A percentile compares a stretch with the other conserved stretches of the same genome.
These are phyloP conservation scores for Datura wrightii DNA, from an alignment of 257 asterid genomes.

Conservation along the genomic window DNA sequence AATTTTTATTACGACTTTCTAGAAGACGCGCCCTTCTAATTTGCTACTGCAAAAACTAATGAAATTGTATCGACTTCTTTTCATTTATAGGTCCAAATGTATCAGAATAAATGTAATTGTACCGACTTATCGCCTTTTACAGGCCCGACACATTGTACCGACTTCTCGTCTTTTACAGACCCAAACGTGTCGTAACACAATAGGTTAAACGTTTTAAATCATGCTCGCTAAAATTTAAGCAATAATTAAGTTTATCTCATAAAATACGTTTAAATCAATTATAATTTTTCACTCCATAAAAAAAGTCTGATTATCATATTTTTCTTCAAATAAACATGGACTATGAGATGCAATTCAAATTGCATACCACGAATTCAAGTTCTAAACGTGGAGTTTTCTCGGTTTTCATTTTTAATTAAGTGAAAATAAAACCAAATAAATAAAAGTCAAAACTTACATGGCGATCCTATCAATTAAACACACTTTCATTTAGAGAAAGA, in stretches of 20 bases:
- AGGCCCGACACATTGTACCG: background rate
- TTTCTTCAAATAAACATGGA: background rate
- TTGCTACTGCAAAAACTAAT: too few relatives aligned
- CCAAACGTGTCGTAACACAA: too few relatives aligned
- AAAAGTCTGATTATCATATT: background rate
- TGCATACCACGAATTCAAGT: background rate
- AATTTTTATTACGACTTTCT: background rate
- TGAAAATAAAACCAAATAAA: background rate
- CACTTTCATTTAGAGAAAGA: background rate
- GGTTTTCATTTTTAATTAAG: background rate
- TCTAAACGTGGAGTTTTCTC: background rate
- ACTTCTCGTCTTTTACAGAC: background rate
- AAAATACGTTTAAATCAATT: background rate
- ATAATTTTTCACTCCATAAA: background rate
- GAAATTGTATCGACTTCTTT: too few relatives aligned
- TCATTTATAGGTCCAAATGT: too few relatives aligned
- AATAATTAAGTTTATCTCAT: background rate
- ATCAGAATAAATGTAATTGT: background rate
- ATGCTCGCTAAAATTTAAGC: background rate
- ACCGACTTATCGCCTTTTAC: background rate
- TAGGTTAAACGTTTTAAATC: too few relatives aligned
- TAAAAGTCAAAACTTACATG: background rate
- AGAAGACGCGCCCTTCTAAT: background rate
- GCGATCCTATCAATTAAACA: background rate
- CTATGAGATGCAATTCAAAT: constrained; percentile 7